phyloP scores from a whole-genome alignment of 2,329 filamentous ascomycete species.

The Pseudogymnoascus pannorum region DNA sequence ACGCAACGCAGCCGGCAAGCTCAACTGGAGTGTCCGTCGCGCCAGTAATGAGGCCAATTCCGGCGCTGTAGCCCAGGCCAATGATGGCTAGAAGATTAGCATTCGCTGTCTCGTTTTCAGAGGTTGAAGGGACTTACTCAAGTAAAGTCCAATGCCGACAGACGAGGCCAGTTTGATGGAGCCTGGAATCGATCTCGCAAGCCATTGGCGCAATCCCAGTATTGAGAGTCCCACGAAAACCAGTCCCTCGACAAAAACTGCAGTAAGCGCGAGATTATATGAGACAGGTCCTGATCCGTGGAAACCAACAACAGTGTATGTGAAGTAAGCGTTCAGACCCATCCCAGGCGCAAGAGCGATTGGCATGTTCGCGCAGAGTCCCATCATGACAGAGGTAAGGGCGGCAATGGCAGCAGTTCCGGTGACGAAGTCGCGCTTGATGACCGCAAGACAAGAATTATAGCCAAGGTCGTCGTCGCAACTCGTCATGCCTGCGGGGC shows the following conservation, averaged over 20 bases:
- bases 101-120: not conserved
- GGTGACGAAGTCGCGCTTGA: constrained; percentile 64
- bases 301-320: constrained; percentile 67
- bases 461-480: constrained; percentile 54
- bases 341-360: constrained; percentile 68
- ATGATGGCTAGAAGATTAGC: constrained; percentile 45
- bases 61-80: constrained; percentile 70
- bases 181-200: constrained; percentile 72
- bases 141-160: constrained; percentile 77
- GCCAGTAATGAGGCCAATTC: constrained; percentile 72
- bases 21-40: constrained; percentile 61
- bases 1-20: constrained; percentile 50
- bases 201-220: constrained; percentile 78
- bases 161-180: constrained; percentile 84
- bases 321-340: constrained; percentile 83
- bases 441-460: constrained; percentile 49
- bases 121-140: constrained; percentile 34
- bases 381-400: constrained; percentile 75
- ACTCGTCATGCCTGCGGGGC: constrained; percentile 47
- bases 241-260: constrained; percentile 82
- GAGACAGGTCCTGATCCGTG: constrained; percentile 68
- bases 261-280: constrained; percentile 70
- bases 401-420: constrained; percentile 78
- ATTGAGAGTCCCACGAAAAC: constrained; percentile 76
- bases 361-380: constrained; percentile 68